Conservation (phyloP, 2,329 filamentous ascomycete species). For the Aspergillus aculeatinus region DNA sequence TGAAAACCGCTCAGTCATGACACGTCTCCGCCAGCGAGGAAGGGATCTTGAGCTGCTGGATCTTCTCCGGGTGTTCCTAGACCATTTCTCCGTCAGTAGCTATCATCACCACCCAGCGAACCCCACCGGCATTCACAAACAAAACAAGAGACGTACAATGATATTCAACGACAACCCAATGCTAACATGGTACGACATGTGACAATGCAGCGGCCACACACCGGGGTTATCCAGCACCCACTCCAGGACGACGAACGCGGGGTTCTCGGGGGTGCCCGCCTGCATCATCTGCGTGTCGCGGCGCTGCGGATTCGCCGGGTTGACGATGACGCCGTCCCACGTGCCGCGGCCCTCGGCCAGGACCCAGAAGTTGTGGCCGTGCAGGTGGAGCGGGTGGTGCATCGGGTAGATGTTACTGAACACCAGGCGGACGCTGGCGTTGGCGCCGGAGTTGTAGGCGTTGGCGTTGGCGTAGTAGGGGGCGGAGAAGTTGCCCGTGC, state of each 20-base stretch:
- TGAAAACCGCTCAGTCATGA: neutral
- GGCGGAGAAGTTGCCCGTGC: constrained; percentile 33
- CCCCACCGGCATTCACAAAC: no score
- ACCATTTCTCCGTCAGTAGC: neutral
- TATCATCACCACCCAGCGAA: neutral
- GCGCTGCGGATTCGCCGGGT: constrained; percentile 54
- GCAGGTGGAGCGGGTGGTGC: constrained; percentile 9
- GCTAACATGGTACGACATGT: constrained; percentile 48
- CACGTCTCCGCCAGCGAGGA: neutral
- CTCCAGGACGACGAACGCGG: constrained; percentile 63
- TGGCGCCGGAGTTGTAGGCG: neutral
- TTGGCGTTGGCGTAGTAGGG: constrained; percentile 12
- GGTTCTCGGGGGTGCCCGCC: constrained; percentile 37
- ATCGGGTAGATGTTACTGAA: neutral
- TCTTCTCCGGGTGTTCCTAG: neutral
- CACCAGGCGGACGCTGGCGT: neutral
- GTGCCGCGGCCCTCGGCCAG: neutral
- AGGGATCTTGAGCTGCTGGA: neutral
- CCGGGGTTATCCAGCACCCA: constrained; percentile 43
- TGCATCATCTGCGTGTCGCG: constrained; percentile 66
- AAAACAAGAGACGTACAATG: neutral
- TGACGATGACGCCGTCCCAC: neutral
- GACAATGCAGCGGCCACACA: constrained; percentile 71
- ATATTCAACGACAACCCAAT: neutral
- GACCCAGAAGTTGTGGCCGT: constrained; percentile 14